Percentiles rank a stretch among this genome's conserved stretches.
Evolutionary conservation across 78 protist species (phyloP).

Genomic region (Cavenderia fasciculata): DNA sequence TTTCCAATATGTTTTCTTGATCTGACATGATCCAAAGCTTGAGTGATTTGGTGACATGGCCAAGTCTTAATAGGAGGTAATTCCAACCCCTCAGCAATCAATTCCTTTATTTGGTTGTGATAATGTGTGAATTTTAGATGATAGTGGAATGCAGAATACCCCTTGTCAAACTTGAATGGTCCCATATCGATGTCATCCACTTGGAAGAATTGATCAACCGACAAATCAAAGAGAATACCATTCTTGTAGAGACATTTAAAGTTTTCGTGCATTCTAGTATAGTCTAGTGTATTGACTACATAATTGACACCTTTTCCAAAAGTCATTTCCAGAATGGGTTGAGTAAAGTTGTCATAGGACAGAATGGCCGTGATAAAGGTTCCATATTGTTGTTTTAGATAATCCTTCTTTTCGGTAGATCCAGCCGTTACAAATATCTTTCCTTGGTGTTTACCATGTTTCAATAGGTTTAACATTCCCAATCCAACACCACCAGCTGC

Average conservation of each 20-base stretch:
- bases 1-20: constrained; percentile 4
- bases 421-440: not conserved
- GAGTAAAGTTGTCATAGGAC: no score
- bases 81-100: not conserved
- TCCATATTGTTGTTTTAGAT: not conserved
- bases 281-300: not conserved
- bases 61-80: not conserved
- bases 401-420: not conserved
- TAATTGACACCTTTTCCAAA: not conserved
- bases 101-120: not conserved
- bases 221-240: constrained; percentile 3
- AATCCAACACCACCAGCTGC: constrained; percentile 9
- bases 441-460: not conserved
- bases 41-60: not conserved
- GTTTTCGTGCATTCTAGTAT: not conserved
- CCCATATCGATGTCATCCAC: not conserved
- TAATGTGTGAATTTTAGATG: not conserved
- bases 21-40: not conserved
- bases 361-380: no score
- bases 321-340: no score
- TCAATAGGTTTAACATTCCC: not conserved
- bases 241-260: not conserved
- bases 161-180: not conserved
- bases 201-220: not conserved
- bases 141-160: not conserved